Evolutionary conservation across 768 basidiomycete genomes (phyloP), one percentile per base, ranked within the genome.

Genomic region (Roridomyces roridus): DNA sequence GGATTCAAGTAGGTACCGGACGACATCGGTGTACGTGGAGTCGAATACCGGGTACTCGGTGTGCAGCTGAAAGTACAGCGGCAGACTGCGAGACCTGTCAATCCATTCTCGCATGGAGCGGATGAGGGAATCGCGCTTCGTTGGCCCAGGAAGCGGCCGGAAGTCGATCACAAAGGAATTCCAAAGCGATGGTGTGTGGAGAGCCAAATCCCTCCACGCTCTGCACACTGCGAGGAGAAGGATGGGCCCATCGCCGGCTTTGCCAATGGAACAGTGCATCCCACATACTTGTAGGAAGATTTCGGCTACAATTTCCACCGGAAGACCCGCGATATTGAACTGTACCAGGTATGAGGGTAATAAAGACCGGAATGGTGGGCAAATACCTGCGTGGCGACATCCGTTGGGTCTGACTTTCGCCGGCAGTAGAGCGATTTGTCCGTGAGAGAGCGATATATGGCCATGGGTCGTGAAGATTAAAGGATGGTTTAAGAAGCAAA

Each of bases 111-210:
- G 48, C 66, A 77, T 60, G 4, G 62, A 53, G 20, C 53, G 55
- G 45, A 74, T 56, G 36, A 68, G 51, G 51, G 62, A 45, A 29
- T 45, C 31, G 50, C 42, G 23, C 49, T 44, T 28, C 52, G 59
- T 21, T 59, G 64, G 51, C 60, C 66, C 31, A 47, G 35, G 41
- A 23, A 50, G 26, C 18, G 36, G 40, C 20, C 59, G 47, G 26
- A 75, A 57, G 20, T 74, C 67, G 55, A 80, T 59, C 50, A 71
- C 66, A 51, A 85, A 77, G 1, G 77, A 73, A 14, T 77, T 74
- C 83, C 83, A 85, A 23, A 85, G 66, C 48, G 70, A 72, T 9
- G 83, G 79, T 0, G 77, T 77, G 7, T 67, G 65, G 15, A 70
- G 44, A 23, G 69, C 75, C 14, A 83, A 51, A 5, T 66, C 51